Evolutionary conservation across 2,329 filamentous ascomycete genomes (phyloP).

Genomic region (Lecanicillium sp.): DNA sequence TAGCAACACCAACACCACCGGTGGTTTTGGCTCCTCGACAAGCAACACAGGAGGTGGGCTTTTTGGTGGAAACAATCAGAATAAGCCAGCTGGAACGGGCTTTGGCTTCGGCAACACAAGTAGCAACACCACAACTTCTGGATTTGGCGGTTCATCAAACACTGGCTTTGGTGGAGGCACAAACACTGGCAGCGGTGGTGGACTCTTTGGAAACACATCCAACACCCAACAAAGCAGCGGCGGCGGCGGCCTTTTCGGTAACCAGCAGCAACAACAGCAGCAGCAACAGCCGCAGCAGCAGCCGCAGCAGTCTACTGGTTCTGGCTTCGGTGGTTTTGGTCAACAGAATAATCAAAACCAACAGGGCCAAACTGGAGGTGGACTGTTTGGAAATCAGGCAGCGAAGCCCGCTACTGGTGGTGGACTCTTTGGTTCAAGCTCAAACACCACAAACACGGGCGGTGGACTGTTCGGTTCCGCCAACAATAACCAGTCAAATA

Average conservation of each 20-base stretch:
- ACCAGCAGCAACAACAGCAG: constrained; percentile 22
- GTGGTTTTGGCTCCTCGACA: constrained; percentile 18
- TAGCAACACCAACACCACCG: constrained; percentile 14
- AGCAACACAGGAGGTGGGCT: constrained; percentile 23
- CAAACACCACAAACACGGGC: constrained; percentile 23
- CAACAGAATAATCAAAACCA: constrained; percentile 21
- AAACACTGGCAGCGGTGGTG: constrained; percentile 15
- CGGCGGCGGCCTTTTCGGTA: constrained; percentile 30
- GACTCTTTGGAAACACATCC: constrained; percentile 35
- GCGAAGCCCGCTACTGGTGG: constrained; percentile 25
- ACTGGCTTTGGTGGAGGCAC: neutral
- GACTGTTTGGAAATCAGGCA: constrained; percentile 34
- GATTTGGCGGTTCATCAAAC: constrained; percentile 12
- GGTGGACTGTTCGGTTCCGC: constrained; percentile 23
- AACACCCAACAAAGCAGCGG: constrained; percentile 17
- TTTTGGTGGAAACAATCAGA: constrained; percentile 35
- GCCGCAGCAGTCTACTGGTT: constrained; percentile 16
- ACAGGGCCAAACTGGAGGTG: constrained; percentile 23
- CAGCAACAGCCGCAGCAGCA: too few relatives aligned
- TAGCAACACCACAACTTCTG: constrained; percentile 16
- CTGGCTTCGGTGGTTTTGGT: constrained; percentile 25
- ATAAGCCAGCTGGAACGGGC: constrained; percentile 25
- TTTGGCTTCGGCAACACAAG: constrained; percentile 35
- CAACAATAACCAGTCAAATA: constrained; percentile 19
- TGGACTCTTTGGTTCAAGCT: constrained; percentile 20